Conservation (phyloP, 108 stramenopile genomes). For the Pseudonitzschia pungens region DNA sequence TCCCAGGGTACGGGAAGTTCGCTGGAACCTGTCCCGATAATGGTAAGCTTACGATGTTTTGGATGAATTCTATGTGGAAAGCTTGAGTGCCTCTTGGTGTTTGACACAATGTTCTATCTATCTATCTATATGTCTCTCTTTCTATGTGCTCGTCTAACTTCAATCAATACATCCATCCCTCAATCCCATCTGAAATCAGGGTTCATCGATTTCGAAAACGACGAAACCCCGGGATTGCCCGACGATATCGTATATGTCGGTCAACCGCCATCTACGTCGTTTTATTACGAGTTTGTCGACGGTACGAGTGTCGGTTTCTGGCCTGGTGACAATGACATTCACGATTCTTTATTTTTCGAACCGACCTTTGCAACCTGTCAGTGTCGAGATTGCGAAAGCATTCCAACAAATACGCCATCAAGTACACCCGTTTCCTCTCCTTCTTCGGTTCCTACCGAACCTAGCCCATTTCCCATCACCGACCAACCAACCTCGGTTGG, state of each 20-base stretch:
- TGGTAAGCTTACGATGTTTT: neutral
- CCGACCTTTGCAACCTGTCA: conserved; percentile 23
- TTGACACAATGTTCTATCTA: neutral
- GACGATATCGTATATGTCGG: conserved; percentile 25
- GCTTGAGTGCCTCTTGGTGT: neutral
- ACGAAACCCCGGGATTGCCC: conserved; percentile 10
- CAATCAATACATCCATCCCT: neutral
- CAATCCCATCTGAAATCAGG: neutral
- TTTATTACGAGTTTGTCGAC: conserved; percentile 29
- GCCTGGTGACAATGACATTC: neutral
- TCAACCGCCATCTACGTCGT: conserved; percentile 19
- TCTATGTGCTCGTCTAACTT: neutral
- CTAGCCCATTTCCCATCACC: neutral
- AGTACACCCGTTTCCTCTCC: neutral
- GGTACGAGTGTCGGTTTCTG: conserved; percentile 28
- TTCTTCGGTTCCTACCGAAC: neutral
- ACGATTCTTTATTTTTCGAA: conserved; percentile 12
- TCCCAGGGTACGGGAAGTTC: conserved; percentile 36
- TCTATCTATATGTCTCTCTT: neutral
- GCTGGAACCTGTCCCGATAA: conserved; percentile 16
- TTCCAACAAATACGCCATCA: neutral
- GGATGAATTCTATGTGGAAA: neutral
- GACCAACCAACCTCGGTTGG: neutral
- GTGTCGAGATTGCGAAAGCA: conserved; percentile 11
- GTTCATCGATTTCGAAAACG: conserved; percentile 25